A percentile compares a stretch with the other conserved stretches of the same genome.
Evolutionary conservation across 345 rosid genomes (phyloP).

Genomic region (Pistacia vera): DNA sequence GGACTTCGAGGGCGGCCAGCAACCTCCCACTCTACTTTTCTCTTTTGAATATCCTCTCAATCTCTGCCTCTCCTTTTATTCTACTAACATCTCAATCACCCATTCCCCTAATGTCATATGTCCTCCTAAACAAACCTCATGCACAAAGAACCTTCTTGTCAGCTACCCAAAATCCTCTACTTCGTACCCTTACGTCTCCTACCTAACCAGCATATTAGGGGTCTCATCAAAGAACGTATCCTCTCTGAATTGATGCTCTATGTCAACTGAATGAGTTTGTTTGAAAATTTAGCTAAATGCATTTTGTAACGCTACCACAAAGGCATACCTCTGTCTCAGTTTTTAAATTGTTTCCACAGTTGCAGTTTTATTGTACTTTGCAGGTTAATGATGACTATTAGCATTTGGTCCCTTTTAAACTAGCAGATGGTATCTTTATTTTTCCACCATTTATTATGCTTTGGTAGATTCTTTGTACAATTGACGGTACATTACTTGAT

Average conservation of each 20-base stretch:
- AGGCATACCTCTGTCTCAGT: background rate
- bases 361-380: background rate
- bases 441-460: background rate
- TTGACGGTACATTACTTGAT: no score
- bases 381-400: background rate
- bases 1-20: no score
- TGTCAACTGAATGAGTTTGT: background rate
- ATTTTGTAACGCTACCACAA: conserved; percentile 9
- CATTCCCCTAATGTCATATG: no score
- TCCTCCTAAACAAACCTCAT: no score
- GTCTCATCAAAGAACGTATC: background rate
- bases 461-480: background rate
- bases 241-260: background rate
- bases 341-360: background rate
- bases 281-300: background rate
- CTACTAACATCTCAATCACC: no score
- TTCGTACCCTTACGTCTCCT: no score
- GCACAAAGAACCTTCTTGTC: no score
- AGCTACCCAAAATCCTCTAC: no score
- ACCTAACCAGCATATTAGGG: no score
- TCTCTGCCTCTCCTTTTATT: no score
- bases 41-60: no score
- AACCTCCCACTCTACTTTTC: no score
- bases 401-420: background rate
- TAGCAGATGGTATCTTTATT: background rate